Conservation (phyloP, 768 basidiomycete genomes). For the Lentinula boryana region DNA sequence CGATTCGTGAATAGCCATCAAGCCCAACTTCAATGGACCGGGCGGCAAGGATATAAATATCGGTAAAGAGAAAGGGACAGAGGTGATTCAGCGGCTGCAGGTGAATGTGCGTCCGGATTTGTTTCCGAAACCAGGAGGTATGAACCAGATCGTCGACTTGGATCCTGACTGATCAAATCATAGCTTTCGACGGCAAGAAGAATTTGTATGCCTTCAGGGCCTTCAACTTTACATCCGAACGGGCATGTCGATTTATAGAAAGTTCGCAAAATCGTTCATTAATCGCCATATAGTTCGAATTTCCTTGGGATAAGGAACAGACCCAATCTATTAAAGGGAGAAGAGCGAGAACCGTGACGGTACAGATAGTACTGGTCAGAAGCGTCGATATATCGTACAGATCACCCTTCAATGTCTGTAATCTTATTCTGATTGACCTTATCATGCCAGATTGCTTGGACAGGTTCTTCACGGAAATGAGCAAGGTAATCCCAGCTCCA, state of each 20-base stretch:
- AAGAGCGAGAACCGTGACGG: not conserved
- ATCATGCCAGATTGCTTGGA: not conserved
- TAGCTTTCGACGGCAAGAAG: conserved; percentile 29
- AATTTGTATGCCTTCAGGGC: conserved; percentile 22
- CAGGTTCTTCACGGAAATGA: not conserved
- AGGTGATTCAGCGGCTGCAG: conserved; percentile 25
- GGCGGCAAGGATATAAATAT: conserved; percentile 17
- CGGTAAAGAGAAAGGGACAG: conserved; percentile 20
- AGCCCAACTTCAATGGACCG: conserved; percentile 13
- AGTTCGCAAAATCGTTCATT: conserved; percentile 9
- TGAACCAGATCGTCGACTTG: not conserved
- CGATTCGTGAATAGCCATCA: conserved; percentile 3
- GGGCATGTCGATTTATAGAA: conserved; percentile 9
- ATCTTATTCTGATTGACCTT: not conserved
- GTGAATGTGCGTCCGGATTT: conserved; percentile 13
- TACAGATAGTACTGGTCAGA: conserved; percentile 11
- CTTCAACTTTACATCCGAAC: conserved; percentile 15
- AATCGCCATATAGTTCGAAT: not conserved
- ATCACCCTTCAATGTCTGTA: conserved; percentile 9
- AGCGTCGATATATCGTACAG: conserved; percentile 18
- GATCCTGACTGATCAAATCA: not conserved
- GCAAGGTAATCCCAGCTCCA: conserved; percentile 5
- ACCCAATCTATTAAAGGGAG: not conserved
- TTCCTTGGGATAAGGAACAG: conserved; percentile 3
- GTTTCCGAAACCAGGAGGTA: conserved; percentile 22